Percentiles rank a stretch among this genome's conserved stretches.
Conservation (phyloP, 345 rosid genomes). For the Citrus hindsii region DNA sequence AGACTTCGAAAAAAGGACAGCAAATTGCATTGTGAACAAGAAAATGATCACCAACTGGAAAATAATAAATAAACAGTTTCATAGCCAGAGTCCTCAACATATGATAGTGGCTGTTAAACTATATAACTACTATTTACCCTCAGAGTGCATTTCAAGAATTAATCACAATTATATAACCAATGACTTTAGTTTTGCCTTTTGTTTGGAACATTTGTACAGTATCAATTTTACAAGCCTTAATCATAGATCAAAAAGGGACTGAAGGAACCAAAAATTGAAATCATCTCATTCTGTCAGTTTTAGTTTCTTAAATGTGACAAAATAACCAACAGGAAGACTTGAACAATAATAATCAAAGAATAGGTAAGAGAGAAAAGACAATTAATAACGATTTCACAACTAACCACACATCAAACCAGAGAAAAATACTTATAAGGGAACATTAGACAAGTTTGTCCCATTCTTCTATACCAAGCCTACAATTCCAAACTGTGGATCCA, state of each 20-base stretch:
- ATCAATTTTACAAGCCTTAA: background rate
- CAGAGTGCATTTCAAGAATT: background rate
- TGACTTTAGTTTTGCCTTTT: background rate
- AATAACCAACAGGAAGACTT: background rate
- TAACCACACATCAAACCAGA: constrained; percentile 24
- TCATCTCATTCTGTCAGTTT: constrained; percentile 6
- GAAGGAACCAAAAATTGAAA: background rate
- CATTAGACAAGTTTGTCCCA: constrained; percentile 9
- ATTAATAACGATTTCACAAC: background rate
- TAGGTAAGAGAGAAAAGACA: constrained; percentile 7
- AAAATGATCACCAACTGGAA: background rate
- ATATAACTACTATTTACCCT: background rate
- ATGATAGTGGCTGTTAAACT: no score
- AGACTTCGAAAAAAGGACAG: background rate
- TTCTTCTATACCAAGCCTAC: constrained; percentile 18
- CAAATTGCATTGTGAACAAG: background rate
- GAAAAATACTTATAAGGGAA: constrained; percentile 1
- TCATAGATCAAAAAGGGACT: background rate
- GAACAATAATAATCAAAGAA: constrained; percentile 33
- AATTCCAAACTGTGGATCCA: constrained; percentile 7
- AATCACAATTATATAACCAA: background rate
- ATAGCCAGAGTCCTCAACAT: no score
- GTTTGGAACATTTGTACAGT: background rate
- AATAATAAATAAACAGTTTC: background rate
- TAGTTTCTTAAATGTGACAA: constrained; percentile 17